Evolutionary conservation across 2,329 filamentous ascomycete species (phyloP).

Genomic region (Alternaria consortialis): DNA sequence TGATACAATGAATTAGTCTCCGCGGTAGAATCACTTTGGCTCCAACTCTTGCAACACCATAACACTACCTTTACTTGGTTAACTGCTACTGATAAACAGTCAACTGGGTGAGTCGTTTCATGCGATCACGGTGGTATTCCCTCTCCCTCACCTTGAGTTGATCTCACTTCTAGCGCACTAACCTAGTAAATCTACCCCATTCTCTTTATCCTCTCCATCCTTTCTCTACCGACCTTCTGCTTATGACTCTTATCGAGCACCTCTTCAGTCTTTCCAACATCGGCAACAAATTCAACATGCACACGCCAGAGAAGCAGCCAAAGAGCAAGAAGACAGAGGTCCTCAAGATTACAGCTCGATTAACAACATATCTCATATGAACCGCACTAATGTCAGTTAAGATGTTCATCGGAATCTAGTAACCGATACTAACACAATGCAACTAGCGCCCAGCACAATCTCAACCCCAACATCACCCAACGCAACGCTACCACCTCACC

Average conservation of each 20-base stretch:
- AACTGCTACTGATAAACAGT: not conserved
- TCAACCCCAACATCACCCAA: not conserved
- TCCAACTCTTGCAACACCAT: too few relatives aligned
- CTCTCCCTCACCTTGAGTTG: not conserved
- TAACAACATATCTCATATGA: not conserved
- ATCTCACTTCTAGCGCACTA: not conserved
- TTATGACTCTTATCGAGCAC: accelerated
- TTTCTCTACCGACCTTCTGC: not conserved
- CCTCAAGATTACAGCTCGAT: not conserved
- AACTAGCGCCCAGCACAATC: too few relatives aligned
- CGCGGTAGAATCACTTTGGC: too few relatives aligned
- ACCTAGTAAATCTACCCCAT: not conserved
- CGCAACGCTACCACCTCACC: not conserved
- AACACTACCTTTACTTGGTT: not conserved
- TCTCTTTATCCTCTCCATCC: accelerated
- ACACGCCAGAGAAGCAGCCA: not conserved
- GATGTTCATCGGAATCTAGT: not conserved
- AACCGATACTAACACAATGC: too few relatives aligned
- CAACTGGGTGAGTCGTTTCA: not conserved
- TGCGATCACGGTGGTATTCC: not conserved
- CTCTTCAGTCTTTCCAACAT: not conserved
- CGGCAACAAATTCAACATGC: not conserved
- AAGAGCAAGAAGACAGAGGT: not conserved
- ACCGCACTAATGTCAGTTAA: not conserved
- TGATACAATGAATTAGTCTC: not conserved